Base-by-base conservation (phyloP, 192 early-diverging fungal species). In the Coemansia sp. region DNA sequence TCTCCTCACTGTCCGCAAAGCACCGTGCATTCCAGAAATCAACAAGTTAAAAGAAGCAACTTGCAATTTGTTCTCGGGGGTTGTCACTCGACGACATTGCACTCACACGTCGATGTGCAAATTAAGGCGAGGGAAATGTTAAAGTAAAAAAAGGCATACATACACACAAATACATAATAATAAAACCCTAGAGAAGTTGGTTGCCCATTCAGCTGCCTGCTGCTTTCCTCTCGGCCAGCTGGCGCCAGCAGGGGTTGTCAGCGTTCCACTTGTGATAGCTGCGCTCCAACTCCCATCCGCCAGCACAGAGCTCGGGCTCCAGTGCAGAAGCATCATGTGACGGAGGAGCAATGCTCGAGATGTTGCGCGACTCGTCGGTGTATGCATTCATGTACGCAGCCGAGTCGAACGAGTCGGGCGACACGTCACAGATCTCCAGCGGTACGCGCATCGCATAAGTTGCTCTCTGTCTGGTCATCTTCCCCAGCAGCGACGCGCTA, bases 311-410 rank as follows among this genome's bases (percentile, higher is more conserved):
- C 7, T 48, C 56, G 2, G 77, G 77, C 63, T 80, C 77, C 0
- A 54, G 62, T 0, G 72, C 62, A 40, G 65, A 69, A 25, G 38
- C 32, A 42, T 62, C 51, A 41, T 74, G 69, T 12, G 62, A 40
- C 13, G 72, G 69, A n/a, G 63, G 72, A 1, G 49, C 65, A 44
- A 71, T 69, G 51, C 51, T 51, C 13, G 50, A 40, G 14, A 79
- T 65, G 49, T 78, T 78, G 41, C 67, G 70, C 37, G 70, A 60
- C 39, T 78, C 71, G 61, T 78, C 76, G 5, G 76, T 62, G 62
- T 73, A 78, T 7, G 76, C 76, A 9, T 78, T 78, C 22, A 63
- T 63, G 22, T 46, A 58, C 2, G 76, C 50, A 1, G 71, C 70
- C 4, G 39, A 19, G 37, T 49, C 59, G 54, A 74, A 79, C 10